A percentile compares a stretch with the other conserved stretches of the same genome.
Conservation (phyloP, 1,284 basidiomycete genomes). For the Jaminaea rosea region DNA sequence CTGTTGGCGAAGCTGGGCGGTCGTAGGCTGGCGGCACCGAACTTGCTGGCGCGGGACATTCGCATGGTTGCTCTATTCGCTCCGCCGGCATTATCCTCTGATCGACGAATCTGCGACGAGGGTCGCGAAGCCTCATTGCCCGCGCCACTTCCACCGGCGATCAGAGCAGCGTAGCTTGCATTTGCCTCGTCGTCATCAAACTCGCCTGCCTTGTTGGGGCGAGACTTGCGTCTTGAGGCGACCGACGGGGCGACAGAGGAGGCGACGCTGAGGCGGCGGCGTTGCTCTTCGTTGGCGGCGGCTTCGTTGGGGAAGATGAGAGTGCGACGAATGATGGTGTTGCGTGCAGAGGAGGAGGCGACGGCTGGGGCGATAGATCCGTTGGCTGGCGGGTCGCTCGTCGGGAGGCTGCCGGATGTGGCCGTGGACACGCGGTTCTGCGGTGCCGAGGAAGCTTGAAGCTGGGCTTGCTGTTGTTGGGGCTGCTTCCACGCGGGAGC, state of each 20-base stretch:
- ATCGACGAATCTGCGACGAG: neutral
- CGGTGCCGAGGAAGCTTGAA: too few species aligned
- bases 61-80: too few species aligned
- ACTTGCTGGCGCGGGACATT: neutral
- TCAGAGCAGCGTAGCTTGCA: neutral
- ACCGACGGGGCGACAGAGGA: conserved; percentile 13
- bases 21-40: neutral
- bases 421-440: too few species aligned
- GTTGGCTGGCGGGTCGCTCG: too few species aligned
- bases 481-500: too few species aligned
- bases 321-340: conserved; percentile 36
- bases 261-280: neutral
- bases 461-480: too few species aligned
- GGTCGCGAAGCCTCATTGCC: neutral
- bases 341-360: conserved; percentile 14
- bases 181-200: neutral
- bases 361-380: too few species aligned
- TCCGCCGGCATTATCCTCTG: neutral
- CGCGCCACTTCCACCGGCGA: neutral
- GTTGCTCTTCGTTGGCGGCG: neutral
- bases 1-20: neutral
- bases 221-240: conserved; percentile 20
- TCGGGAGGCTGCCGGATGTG: too few species aligned
- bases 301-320: conserved; percentile 28
- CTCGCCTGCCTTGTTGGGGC: neutral